Percentiles rank a stretch among this genome's conserved stretches.
Evolutionary conservation across 352 stramenopile species (phyloP).

Genomic region (Phytophthora ohioensis): DNA sequence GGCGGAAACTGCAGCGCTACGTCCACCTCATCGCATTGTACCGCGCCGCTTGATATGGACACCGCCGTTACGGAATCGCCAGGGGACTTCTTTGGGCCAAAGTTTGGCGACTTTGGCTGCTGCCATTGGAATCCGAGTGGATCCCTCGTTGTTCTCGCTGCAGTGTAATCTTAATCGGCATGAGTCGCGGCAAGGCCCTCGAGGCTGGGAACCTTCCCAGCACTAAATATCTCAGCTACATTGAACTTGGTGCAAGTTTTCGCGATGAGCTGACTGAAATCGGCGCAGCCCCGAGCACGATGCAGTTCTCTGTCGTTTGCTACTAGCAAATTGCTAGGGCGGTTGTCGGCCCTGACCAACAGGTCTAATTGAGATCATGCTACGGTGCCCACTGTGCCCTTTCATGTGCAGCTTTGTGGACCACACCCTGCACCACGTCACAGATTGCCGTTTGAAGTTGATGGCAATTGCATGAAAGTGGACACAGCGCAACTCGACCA

Average conservation of each 20-base stretch:
- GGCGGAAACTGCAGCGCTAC: not conserved
- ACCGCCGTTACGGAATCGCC: constrained; percentile 6
- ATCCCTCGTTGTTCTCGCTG: not conserved
- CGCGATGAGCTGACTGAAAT: too few species aligned
- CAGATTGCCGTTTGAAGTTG: constrained; percentile 1
- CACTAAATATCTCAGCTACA: constrained; percentile 8
- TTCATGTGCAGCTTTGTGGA: constrained; percentile 19
- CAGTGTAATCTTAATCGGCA: constrained; percentile 4
- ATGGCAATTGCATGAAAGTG: not conserved
- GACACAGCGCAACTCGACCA: too few species aligned
- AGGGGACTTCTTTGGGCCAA: too few species aligned
- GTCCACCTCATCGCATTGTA: not conserved
- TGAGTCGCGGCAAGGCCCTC: not conserved
- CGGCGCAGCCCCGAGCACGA: not conserved
- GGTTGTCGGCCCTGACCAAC: not conserved
- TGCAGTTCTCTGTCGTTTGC: not conserved
- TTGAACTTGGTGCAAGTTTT: not conserved
- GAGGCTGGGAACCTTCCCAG: constrained; percentile 1
- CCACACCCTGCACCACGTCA: constrained; percentile 23
- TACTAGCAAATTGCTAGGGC: not conserved
- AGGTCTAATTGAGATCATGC: not conserved
- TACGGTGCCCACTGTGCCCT: constrained; percentile 4
- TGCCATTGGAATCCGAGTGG: too few species aligned
- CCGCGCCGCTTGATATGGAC: constrained; percentile 31
- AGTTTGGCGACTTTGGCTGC: too few species aligned